Evolutionary conservation across 352 stramenopile species (phyloP).

Genomic region (Pythium volutum): DNA sequence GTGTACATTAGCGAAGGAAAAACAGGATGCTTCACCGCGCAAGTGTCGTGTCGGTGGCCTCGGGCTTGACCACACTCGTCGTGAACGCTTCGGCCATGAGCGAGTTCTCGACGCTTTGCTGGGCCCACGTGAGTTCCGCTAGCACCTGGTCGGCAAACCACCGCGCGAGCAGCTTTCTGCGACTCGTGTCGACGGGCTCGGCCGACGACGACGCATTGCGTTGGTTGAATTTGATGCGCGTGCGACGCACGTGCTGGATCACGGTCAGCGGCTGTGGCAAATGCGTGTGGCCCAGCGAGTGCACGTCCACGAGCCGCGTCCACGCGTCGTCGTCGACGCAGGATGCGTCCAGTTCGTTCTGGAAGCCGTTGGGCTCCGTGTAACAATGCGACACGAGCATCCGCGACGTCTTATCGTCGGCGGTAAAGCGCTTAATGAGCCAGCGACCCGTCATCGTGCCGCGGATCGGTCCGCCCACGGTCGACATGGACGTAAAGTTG

Average conservation of each 20-base stretch:
- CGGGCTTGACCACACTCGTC: too few relatives aligned
- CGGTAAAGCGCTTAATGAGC: neutral
- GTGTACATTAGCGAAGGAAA: too few relatives aligned
- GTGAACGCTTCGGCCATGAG: neutral
- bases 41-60: too few relatives aligned
- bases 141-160: neutral
- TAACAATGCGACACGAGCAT: slow-evolving; percentile 6
- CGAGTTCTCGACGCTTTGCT: neutral
- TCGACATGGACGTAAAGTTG: neutral
- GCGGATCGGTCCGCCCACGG: neutral
- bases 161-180: neutral
- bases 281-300: slow-evolving; percentile 6
- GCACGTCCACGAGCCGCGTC: slow-evolving; percentile 9
- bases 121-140: slow-evolving; percentile 1
- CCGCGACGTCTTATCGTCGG: neutral
- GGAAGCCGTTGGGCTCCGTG: slow-evolving; percentile 1
- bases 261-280: slow-evolving; percentile 9
- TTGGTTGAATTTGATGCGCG: neutral
- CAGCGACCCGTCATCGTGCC: slow-evolving; percentile 12
- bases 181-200: neutral
- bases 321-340: slow-evolving; percentile 11
- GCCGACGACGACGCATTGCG: too few relatives aligned
- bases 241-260: slow-evolving; percentile 15
- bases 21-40: too few relatives aligned
- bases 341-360: slow-evolving; percentile 6